Percentiles rank a stretch among this genome's conserved stretches.
Evolutionary conservation across 306 rosid genomes (phyloP).

Genomic region (Ormosia semicastrata): DNA sequence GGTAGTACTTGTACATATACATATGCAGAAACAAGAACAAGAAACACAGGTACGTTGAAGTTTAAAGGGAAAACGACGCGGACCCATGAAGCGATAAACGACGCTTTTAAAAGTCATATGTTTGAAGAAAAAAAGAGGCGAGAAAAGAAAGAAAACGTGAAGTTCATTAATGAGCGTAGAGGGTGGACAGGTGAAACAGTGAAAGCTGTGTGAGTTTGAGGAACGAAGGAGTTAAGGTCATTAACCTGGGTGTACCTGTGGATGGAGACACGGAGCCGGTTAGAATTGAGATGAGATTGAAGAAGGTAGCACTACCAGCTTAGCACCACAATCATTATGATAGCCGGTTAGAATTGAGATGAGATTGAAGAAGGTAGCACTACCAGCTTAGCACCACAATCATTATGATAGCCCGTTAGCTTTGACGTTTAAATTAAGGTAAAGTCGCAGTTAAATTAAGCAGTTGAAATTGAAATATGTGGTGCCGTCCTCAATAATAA

Average conservation of each 20-base stretch:
- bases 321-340: neutral
- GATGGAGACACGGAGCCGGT: neutral
- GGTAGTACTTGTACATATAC: neutral
- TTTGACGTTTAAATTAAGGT: neutral
- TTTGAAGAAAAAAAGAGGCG: neutral
- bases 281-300: neutral
- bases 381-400: neutral
- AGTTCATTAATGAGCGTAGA: neutral
- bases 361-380: neutral
- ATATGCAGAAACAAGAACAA: neutral
- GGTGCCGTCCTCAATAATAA: neutral
- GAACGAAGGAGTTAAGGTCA: too few species aligned
- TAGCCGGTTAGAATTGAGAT: neutral
- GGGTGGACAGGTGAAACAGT: neutral
- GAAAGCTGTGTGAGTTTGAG: neutral
- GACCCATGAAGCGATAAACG: constrained; percentile 3
- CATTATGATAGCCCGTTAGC: neutral
- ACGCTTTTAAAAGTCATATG: neutral
- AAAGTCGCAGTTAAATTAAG: neutral
- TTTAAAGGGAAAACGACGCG: neutral
- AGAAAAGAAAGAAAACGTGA: constrained; percentile 19
- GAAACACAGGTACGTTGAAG: neutral
- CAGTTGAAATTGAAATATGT: neutral
- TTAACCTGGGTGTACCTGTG: too few species aligned
- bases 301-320: neutral